These are phyloP conservation scores for Plasmopara halstedii DNA, from an alignment of 352 stramenopile species.

Conservation along the genomic window DNA sequence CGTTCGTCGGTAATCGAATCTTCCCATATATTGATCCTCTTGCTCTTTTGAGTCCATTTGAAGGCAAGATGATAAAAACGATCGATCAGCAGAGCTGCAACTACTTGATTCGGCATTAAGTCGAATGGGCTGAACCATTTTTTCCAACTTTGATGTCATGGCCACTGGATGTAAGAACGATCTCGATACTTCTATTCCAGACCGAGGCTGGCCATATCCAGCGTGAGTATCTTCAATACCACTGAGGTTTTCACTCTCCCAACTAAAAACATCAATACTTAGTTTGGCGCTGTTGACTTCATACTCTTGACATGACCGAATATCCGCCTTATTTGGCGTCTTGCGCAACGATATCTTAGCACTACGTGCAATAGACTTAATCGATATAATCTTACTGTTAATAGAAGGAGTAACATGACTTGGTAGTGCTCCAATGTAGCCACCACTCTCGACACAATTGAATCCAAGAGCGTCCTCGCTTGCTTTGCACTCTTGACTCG, in stretches of 20 bases:
- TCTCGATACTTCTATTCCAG: slow-evolving; percentile 15
- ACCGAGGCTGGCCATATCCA: slow-evolving; percentile 8
- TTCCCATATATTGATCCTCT: slow-evolving; percentile 18
- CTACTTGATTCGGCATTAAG: slow-evolving; percentile 37
- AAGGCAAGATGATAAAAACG: slow-evolving; percentile 5
- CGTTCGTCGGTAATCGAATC: slow-evolving; percentile 30
- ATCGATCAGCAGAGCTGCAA: slow-evolving; percentile 28
- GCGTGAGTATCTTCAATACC: slow-evolving; percentile 7
- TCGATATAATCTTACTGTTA: slow-evolving; percentile 49
- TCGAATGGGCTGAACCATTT: slow-evolving; percentile 16
- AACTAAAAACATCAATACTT: slow-evolving; percentile 11
- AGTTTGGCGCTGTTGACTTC: slow-evolving; percentile 18
- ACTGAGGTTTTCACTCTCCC: slow-evolving; percentile 2
- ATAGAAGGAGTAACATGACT: slow-evolving; percentile 11
- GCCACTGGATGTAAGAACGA: slow-evolving; percentile 48
- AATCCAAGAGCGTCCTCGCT: slow-evolving; percentile 12
- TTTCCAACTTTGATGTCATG: slow-evolving; percentile 7
- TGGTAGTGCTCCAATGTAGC: slow-evolving; percentile 23
- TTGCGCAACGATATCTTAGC: slow-evolving; percentile 20
- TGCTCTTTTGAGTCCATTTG: slow-evolving; percentile 20
- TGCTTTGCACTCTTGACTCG: slow-evolving; percentile 1
- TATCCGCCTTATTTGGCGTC: slow-evolving; percentile 7
- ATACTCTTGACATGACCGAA: slow-evolving; percentile 10
- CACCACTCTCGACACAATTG: slow-evolving; percentile 14
- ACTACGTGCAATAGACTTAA: slow-evolving; percentile 35